Conservation (phyloP, 768 basidiomycete genomes). For the Kwoniella botswanensis region DNA sequence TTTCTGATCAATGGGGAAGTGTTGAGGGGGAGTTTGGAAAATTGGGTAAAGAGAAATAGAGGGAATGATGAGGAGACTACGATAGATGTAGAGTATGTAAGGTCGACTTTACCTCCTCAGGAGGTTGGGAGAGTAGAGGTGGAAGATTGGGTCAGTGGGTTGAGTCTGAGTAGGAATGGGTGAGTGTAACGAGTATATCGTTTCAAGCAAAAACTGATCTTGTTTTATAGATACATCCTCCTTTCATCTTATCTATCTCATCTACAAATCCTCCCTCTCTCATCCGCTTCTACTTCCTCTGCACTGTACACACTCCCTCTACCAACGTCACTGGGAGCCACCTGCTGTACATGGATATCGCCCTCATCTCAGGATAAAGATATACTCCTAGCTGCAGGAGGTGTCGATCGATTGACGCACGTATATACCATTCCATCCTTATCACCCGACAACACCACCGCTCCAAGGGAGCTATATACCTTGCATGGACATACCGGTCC, state of each 20-base stretch:
- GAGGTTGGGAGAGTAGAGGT: constrained; percentile 78
- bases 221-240: constrained; percentile 44
- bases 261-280: constrained; percentile 51
- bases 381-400: constrained; percentile 55
- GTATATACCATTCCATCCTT: constrained; percentile 56
- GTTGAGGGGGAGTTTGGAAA: constrained; percentile 70
- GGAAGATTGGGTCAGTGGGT: constrained; percentile 88
- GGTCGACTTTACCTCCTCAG: constrained; percentile 84
- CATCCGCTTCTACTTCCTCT: constrained; percentile 25
- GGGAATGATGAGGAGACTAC: constrained; percentile 65
- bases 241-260: constrained; percentile 57
- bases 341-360: constrained; percentile 55
- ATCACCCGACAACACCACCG: constrained; percentile 49
- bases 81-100: constrained; percentile 88
- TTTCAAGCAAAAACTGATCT: neutral
- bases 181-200: constrained; percentile 31
- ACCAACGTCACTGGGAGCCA: constrained; percentile 53
- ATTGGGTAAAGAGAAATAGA: constrained; percentile 65
- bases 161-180: constrained; percentile 54
- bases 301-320: constrained; percentile 53
- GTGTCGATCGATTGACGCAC: constrained; percentile 55
- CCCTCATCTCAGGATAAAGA: constrained; percentile 33
- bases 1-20: constrained; percentile 86
- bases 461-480: constrained; percentile 66
- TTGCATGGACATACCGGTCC: constrained; percentile 83